Evolutionary conservation across 139 green algal species (phyloP).

Genomic region (Picochlorum sp.): DNA sequence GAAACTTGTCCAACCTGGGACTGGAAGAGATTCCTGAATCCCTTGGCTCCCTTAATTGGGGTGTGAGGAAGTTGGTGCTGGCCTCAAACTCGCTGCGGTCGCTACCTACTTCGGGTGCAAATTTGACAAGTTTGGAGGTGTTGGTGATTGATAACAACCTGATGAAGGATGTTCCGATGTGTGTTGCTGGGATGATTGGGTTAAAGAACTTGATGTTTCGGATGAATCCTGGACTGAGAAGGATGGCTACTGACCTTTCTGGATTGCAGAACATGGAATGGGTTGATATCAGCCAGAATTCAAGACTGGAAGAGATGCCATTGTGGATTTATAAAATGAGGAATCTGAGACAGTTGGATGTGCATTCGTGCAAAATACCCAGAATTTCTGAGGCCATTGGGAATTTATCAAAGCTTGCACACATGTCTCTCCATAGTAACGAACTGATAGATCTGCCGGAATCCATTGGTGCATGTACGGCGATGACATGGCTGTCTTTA

Average conservation of each 20-base stretch:
- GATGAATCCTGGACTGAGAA: conserved; percentile 6
- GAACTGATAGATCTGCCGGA: conserved; percentile 7
- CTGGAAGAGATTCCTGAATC: not conserved
- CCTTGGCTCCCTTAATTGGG: not conserved
- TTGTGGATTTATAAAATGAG: conserved; percentile 8
- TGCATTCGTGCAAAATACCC: conserved; percentile 14
- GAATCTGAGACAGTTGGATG: conserved; percentile 8
- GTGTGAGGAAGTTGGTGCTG: conserved; percentile 7
- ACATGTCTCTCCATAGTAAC: conserved; percentile 26
- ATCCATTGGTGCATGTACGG: conserved; percentile 11
- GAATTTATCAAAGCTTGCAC: conserved; percentile 4
- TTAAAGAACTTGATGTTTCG: conserved; percentile 16
- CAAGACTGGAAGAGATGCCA: not conserved
- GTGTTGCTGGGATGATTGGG: not conserved
- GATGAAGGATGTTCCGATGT: conserved; percentile 8
- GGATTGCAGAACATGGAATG: conserved; percentile 3
- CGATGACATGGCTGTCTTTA: conserved; percentile 20
- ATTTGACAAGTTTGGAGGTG: not conserved
- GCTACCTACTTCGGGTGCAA: conserved; percentile 4
- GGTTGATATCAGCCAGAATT: conserved; percentile 22
- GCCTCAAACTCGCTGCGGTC: conserved; percentile 15
- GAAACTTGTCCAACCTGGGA: not conserved
- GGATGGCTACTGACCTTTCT: not conserved
- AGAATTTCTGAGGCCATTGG: conserved; percentile 7
- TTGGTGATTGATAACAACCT: conserved; percentile 15